Base-by-base conservation (phyloP, 1,139 yeast species). In the Pichiaceae sp. region DNA sequence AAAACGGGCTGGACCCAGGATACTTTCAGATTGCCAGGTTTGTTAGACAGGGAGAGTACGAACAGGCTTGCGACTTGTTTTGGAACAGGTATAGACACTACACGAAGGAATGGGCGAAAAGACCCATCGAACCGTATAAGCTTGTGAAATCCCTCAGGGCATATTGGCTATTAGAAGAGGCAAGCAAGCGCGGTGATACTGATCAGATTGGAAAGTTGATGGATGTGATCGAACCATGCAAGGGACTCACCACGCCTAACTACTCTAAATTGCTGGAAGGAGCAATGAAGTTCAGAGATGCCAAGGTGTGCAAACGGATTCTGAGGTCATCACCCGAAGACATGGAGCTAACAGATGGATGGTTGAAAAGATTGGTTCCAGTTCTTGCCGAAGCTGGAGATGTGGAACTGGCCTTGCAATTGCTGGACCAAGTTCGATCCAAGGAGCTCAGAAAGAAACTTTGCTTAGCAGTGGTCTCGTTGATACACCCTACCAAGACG, bases 171-270 rank as follows among this genome's bases (percentile, higher is more conserved):
- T 15, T 47, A 5, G 30, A 35, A 23, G 23, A 27, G 26, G 48
- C 50, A 8, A 36, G 43, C 29, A 34, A 27, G 3, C 26, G 49
- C n/a, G 34, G 41, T 26, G 52, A 49, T 37, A 38, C 48, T 3
- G 39, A 38, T 12, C 39, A 39, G n/a, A 19, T 44, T 1, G 18
- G 39, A 2, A 25, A 33, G 15, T 11, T 50, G 5, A 11, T 50
- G 3, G 16, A 39, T 6, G 29, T 38, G 4, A 19, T 50, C 24
- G 29, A 20, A 17, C 29, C 24, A 9, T n/a, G 25, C 16, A 25
- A 34, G 3, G 20, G 31, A 12, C 17, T 42, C 3, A 19, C 37
- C 2, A 16, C 31, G 2, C 8, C 21, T 4, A 50, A 47, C 20
- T 44, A 42, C 29, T 24, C 43, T 0, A 29, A 33, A 5, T 23